A percentile compares a stretch with the other conserved stretches of the same genome.
These are phyloP conservation scores for Tulasnella sp. DNA, from an alignment of 768 basidiomycete genomes.

Conservation along the genomic window DNA sequence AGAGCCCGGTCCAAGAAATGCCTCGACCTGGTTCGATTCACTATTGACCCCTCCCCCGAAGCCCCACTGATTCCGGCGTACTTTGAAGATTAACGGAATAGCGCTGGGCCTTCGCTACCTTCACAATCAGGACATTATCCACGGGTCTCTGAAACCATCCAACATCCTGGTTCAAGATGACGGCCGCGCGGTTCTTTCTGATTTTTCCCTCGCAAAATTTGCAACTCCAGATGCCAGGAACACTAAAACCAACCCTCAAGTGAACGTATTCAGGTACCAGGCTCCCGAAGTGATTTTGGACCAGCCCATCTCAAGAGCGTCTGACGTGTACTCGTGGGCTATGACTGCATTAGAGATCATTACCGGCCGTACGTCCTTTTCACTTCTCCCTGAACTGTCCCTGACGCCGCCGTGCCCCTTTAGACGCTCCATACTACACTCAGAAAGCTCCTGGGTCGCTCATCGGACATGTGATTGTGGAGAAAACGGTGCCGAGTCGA, in stretches of 20 bases:
- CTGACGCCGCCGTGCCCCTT: not conserved
- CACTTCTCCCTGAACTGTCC: not conserved
- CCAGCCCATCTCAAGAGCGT: not conserved
- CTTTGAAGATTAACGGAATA: not conserved
- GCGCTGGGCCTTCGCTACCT: not conserved
- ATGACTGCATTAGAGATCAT: conserved; percentile 11
- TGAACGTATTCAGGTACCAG: not conserved
- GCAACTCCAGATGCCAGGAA: not conserved
- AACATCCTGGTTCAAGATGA: conserved; percentile 6
- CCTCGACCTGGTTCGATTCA: not conserved
- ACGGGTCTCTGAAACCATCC: not conserved
- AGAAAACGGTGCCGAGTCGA: not conserved
- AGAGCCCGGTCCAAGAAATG: not conserved
- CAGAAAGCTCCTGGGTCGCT: not conserved
- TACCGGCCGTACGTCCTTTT: not conserved
- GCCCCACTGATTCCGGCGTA: not conserved
- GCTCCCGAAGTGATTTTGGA: not conserved
- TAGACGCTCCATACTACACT: not conserved
- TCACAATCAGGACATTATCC: not conserved
- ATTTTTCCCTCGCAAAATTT: conserved; percentile 6
- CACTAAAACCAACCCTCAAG: not conserved
- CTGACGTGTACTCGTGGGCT: conserved; percentile 12
- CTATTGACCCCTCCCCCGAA: not conserved
- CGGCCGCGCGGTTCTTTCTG: not conserved
- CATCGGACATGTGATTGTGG: not conserved